These are phyloP conservation scores for Fusarium sp. DNA, from an alignment of 2,329 filamentous ascomycete genomes.

Conservation along the genomic window DNA sequence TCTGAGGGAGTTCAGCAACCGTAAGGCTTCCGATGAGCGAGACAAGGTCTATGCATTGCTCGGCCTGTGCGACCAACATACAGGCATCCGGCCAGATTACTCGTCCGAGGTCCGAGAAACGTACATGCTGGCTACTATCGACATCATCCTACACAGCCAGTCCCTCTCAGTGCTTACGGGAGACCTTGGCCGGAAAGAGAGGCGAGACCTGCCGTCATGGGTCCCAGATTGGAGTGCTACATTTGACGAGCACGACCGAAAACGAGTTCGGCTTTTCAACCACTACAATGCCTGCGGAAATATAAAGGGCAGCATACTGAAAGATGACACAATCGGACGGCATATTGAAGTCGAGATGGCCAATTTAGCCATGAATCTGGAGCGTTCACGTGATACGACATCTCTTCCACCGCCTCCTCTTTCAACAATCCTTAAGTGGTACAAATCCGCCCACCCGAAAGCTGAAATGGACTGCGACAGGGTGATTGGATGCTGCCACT, in stretches of 20 bases:
- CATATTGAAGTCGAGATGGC: background rate
- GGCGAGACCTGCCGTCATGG: background rate
- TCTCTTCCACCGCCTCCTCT: too few species aligned
- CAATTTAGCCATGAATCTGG: background rate
- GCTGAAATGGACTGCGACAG: background rate
- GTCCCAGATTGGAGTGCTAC: background rate
- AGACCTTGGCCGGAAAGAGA: background rate
- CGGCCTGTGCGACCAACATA: background rate
- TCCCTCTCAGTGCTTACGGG: background rate
- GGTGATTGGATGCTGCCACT: background rate
- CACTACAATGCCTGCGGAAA: background rate
- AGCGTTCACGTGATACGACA: background rate
- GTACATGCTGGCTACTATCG: background rate
- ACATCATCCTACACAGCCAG: background rate
- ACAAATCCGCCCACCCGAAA: background rate
- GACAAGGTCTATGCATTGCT: slow-evolving; percentile 1
- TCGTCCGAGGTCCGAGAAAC: background rate
- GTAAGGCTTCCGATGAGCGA: background rate
- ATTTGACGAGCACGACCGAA: background rate
- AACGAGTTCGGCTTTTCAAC: background rate
- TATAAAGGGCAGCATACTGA: background rate
- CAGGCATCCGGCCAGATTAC: background rate
- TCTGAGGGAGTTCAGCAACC: background rate
- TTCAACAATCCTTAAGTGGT: background rate
- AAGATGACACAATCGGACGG: background rate